Conservation (phyloP, 805 yeast genomes). For the Cephaloascus fragrans region DNA sequence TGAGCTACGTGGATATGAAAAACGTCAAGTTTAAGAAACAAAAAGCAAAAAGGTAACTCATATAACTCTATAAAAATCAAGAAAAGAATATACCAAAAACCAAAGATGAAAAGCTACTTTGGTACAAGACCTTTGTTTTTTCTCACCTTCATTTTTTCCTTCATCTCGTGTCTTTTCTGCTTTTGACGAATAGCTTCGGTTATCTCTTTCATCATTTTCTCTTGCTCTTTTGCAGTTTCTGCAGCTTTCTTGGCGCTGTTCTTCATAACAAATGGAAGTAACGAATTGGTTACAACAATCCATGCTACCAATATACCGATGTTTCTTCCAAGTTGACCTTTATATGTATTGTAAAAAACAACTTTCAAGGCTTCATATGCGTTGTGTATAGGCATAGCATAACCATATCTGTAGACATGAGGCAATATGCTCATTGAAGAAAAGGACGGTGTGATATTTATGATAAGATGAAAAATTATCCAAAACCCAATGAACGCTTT, state of each 20-base stretch:
- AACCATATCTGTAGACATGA: constrained; percentile 21
- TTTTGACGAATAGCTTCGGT: background rate
- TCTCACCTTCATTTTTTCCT: too few relatives aligned
- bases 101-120: too few relatives aligned
- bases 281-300: constrained; percentile 14
- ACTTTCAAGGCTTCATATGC: constrained; percentile 20
- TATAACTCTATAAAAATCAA: too few relatives aligned
- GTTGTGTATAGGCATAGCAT: constrained; percentile 25
- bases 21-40: too few relatives aligned
- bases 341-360: constrained; percentile 22
- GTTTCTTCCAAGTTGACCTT: constrained; percentile 20
- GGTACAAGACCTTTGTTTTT: too few relatives aligned
- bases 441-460: constrained; percentile 20
- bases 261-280: constrained; percentile 4
- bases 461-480: constrained; percentile 18
- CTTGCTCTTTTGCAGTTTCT: constrained; percentile 2
- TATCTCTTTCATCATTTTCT: constrained; percentile 3
- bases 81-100: too few relatives aligned
- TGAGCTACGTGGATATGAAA: too few relatives aligned
- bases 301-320: constrained; percentile 18
- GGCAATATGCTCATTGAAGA: constrained; percentile 23
- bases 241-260: constrained; percentile 2
- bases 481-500: constrained; percentile 15
- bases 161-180: background rate
- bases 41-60: too few relatives aligned